Conservation (phyloP, 192 early-diverging fungal genomes). For the Umbelopsis vinacea region DNA sequence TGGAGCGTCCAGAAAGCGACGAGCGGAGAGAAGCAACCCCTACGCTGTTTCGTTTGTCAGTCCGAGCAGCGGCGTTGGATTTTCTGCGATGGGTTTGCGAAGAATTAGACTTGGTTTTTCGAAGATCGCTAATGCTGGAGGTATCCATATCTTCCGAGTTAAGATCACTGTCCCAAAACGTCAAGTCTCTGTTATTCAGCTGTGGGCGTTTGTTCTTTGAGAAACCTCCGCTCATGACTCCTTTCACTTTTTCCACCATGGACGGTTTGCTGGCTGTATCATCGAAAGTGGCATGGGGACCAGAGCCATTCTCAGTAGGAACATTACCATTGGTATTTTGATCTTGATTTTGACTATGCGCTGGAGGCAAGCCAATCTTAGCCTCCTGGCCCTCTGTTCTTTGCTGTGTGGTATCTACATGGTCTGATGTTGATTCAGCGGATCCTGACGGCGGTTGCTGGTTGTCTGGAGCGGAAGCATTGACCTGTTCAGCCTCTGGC, state of each 20-base stretch:
- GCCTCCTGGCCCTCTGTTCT: not conserved
- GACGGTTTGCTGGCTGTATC: not conserved
- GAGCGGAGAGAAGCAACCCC: not conserved
- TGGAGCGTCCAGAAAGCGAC: not conserved
- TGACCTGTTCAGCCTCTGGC: not conserved
- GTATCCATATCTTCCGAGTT: conserved; percentile 17
- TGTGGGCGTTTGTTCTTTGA: conserved; percentile 6
- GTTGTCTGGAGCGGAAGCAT: not conserved
- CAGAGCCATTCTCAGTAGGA: not conserved
- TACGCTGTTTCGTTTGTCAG: not conserved
- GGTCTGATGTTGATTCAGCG: not conserved
- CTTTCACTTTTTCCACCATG: not conserved
- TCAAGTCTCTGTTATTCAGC: conserved; percentile 12
- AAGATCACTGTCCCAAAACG: conserved; percentile 18
- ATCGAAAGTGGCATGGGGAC: not conserved
- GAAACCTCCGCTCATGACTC: not conserved
- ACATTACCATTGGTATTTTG: not conserved
- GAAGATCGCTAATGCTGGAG: conserved; percentile 11
- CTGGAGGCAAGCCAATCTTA: no score
- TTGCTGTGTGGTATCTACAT: not conserved
- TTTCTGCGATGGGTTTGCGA: not conserved
- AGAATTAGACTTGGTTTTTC: conserved; percentile 5
- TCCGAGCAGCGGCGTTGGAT: not conserved
- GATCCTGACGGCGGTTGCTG: not conserved
- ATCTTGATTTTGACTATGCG: not conserved